Evolutionary conservation across 202 grass and related monocot species (phyloP), one percentile per base, ranked within the genome.

Genomic region (Tripidium arundinaceum): DNA sequence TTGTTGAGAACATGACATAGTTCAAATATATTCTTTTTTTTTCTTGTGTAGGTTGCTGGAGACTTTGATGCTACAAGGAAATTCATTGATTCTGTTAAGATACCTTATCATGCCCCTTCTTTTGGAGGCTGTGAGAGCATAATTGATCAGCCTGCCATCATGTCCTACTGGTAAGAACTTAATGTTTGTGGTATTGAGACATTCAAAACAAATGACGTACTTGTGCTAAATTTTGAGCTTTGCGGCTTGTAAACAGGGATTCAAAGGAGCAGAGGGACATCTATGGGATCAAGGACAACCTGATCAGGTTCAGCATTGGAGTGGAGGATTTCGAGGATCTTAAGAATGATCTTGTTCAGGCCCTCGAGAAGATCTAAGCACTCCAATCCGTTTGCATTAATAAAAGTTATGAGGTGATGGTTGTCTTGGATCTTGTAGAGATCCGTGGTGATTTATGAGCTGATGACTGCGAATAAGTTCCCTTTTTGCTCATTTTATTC

Each of bases 61-160:
- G 92, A 92, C 72, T 89, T 98, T 37, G 85, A 86, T 78, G 75
- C 78, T 59, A 91, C 92, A 26, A 92, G 86, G 81, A 92, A 78
- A 79, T 98, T 98, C 71, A 78, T 98, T 81, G 92, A 94, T 90
- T 94, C 90, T 81, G 86, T 98, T 60, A 98, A 89, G 76, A 94
- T 98, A 91, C 92, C 94, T 11, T 98, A 98, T 13, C 78, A 92
- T 0, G 94, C 94, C 57, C 94, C 95, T 58, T 98, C 95, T 67
- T 98, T 98, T 87, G 95, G 95, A 72, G 95, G 95, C 60, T 91
- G 90, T 63, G 95, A 98, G 89, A 98, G 95, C 85, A 90, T 94
- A 80, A 87, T 98, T 64, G 90, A 94, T 76, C 95, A 94, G 73
- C 90, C 95, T 84, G 95, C 92, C 79, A 94, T 98, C 72, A 94